A percentile compares a stretch with the other conserved stretches of the same genome.
These are phyloP conservation scores for Aplosporella prunicola DNA, from an alignment of 2,329 filamentous ascomycete genomes.

Conservation along the genomic window DNA sequence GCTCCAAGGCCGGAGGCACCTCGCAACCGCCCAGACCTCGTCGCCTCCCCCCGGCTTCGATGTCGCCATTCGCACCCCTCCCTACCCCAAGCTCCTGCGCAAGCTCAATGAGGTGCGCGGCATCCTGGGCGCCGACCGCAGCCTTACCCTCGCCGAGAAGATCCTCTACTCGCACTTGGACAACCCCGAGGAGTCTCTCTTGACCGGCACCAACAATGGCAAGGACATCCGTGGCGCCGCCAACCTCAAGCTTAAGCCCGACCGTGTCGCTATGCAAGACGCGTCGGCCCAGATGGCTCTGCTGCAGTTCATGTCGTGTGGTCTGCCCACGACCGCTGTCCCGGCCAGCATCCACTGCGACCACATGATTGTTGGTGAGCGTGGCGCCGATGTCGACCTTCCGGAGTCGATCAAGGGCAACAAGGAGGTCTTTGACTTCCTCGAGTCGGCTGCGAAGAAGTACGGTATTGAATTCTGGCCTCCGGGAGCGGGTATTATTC, in stretches of 20 bases:
- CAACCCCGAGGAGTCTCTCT: conserved; percentile 77
- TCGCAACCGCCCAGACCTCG: conserved; percentile 24
- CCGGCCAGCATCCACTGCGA: conserved; percentile 98
- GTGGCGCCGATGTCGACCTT: conserved; percentile 78
- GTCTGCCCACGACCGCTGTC: conserved; percentile 78
- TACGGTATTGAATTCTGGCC: conserved; percentile 39
- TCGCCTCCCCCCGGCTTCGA: conserved; percentile 23
- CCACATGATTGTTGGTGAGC: conserved; percentile 94
- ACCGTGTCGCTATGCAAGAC: conserved; percentile 98
- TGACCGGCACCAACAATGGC: conserved; percentile 75
- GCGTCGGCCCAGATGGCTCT: conserved; percentile 97
- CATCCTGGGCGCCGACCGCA: conserved; percentile 54
- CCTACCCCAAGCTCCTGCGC: conserved; percentile 71
- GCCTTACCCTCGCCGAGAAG: conserved; percentile 89
- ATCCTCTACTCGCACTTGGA: conserved; percentile 95
- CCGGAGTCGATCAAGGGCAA: conserved; percentile 80
- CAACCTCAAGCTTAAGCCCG: conserved; percentile 93
- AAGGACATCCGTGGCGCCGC: conserved; percentile 74
- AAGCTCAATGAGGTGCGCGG: conserved; percentile 66
- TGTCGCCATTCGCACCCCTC: conserved; percentile 54
- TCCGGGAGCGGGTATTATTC: conserved; percentile 45
- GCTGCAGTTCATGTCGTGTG: conserved; percentile 97
- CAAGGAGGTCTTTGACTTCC: conserved; percentile 94
- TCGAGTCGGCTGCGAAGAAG: conserved; percentile 65
- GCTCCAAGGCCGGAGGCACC: conserved; percentile 18